Conservation (phyloP, 331 rosid genomes). For the Prunus yedoensis region DNA sequence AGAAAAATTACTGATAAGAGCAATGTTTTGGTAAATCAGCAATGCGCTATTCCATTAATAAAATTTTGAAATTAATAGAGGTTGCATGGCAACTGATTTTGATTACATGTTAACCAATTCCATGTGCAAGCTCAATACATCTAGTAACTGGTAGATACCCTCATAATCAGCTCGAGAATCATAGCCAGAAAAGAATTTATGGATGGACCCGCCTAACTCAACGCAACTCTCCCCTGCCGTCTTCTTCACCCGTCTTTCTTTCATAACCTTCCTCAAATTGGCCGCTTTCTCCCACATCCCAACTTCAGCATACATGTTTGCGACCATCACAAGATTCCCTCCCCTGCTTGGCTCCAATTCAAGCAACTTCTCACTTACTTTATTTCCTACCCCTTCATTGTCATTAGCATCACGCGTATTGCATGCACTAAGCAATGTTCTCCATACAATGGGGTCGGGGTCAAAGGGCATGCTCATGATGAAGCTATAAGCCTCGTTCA, state of each 20-base stretch:
- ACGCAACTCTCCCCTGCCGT: slow-evolving; percentile 80
- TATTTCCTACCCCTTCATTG: slow-evolving; percentile 46
- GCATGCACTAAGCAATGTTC: slow-evolving; percentile 83
- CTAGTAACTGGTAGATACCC: slow-evolving; percentile 50
- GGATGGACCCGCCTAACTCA: slow-evolving; percentile 63
- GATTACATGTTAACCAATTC: slow-evolving; percentile 38
- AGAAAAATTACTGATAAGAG: not conserved
- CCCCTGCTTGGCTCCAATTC: slow-evolving; percentile 75
- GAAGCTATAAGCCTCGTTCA: slow-evolving; percentile 68
- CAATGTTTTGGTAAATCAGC: not conserved
- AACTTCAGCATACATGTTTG: slow-evolving; percentile 74
- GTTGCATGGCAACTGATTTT: slow-evolving; percentile 13
- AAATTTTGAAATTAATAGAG: slow-evolving; percentile 6
- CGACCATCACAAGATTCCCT: slow-evolving; percentile 74
- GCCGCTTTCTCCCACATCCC: slow-evolving; percentile 93
- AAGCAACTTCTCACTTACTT: slow-evolving; percentile 66
- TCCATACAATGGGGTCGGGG: slow-evolving; percentile 73
- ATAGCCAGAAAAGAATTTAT: slow-evolving; percentile 66
- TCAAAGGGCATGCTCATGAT: slow-evolving; percentile 56
- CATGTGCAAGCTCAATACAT: slow-evolving; percentile 68
- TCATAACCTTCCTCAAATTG: slow-evolving; percentile 62
- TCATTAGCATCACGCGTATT: slow-evolving; percentile 44
- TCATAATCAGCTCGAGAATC: slow-evolving; percentile 36
- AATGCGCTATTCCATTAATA: not conserved
- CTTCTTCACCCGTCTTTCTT: slow-evolving; percentile 68